Evolutionary conservation across 495 filamentous ascomycete species (phyloP).

Genomic region (Xylaria palmicola): DNA sequence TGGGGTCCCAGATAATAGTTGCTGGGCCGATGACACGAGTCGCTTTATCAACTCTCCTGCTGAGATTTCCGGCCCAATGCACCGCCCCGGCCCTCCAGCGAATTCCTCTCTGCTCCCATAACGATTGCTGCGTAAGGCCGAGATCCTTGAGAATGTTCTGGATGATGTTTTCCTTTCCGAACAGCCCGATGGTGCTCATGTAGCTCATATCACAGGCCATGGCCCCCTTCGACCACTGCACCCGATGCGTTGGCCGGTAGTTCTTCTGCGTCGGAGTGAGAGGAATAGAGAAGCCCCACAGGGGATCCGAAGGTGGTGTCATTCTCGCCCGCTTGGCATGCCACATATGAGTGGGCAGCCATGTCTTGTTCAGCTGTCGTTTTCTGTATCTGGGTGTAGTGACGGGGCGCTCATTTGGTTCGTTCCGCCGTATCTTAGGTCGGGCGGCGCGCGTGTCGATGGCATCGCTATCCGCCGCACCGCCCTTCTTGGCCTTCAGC

Average conservation of each 20-base stretch:
- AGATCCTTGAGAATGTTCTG: conserved; percentile 63
- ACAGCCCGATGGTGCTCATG: conserved; percentile 79
- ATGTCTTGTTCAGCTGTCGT: conserved; percentile 83
- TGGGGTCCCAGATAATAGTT: conserved; percentile 66
- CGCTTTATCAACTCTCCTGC: conserved; percentile 54
- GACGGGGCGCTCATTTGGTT: conserved; percentile 63
- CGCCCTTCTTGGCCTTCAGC: conserved; percentile 48
- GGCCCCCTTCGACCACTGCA: conserved; percentile 57
- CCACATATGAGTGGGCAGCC: conserved; percentile 93
- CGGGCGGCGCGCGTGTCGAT: conserved; percentile 45
- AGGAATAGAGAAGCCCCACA: conserved; percentile 89
- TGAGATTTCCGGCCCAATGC: conserved; percentile 64
- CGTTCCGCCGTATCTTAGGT: conserved; percentile 70
- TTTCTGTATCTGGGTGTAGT: conserved; percentile 74
- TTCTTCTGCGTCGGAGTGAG: conserved; percentile 83
- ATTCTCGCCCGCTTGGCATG: conserved; percentile 91
- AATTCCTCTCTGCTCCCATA: conserved; percentile 60
- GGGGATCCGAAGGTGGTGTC: conserved; percentile 69
- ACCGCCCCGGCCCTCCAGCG: conserved; percentile 77
- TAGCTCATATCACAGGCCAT: conserved; percentile 95
- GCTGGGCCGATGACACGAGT: conserved; percentile 69
- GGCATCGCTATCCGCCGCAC: conserved; percentile 28
- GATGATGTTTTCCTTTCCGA: conserved; percentile 63
- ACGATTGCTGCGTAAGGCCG: conserved; percentile 56
- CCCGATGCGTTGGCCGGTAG: conserved; percentile 83